phyloP scores from a whole-genome alignment of 352 stramenopile species.

The Phytophthora europaea region DNA sequence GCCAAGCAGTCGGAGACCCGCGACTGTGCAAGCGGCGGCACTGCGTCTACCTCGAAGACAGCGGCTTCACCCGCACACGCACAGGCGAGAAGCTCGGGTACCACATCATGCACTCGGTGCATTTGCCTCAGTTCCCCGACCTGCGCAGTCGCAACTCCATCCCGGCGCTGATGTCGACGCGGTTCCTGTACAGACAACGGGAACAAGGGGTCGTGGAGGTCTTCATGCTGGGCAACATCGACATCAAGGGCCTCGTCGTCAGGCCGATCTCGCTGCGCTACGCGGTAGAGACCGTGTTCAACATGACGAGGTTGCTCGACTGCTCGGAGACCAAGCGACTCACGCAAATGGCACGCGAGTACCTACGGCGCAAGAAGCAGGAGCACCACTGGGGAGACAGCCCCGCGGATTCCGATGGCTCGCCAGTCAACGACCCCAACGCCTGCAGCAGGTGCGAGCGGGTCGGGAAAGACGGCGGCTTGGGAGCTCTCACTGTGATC shows the following conservation, averaged over 20 bases:
- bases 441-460: constrained; percentile 39
- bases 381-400: constrained; percentile 8
- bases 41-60: constrained; percentile 58
- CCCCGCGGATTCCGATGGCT: constrained; percentile 11
- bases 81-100: constrained; percentile 54
- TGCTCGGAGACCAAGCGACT: constrained; percentile 59
- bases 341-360: constrained; percentile 50
- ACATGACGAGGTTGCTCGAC: constrained; percentile 43
- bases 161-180: constrained; percentile 38
- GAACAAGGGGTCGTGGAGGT: constrained; percentile 42
- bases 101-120: constrained; percentile 57
- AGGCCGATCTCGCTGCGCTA: constrained; percentile 32
- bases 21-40: constrained; percentile 42
- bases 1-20: constrained; percentile 36
- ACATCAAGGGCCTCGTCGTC: constrained; percentile 37
- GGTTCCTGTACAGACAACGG: constrained; percentile 57
- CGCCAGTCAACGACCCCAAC: constrained; percentile 3
- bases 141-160: constrained; percentile 40
- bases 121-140: constrained; percentile 48
- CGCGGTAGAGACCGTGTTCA: constrained; percentile 39
- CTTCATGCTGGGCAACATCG: constrained; percentile 48
- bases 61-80: constrained; percentile 44
- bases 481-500: constrained; percentile 31
- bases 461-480: constrained; percentile 17
- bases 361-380: constrained; percentile 28